phyloP scores from a whole-genome alignment of 1,284 basidiomycete species.

The Xanthoconium separans region DNA sequence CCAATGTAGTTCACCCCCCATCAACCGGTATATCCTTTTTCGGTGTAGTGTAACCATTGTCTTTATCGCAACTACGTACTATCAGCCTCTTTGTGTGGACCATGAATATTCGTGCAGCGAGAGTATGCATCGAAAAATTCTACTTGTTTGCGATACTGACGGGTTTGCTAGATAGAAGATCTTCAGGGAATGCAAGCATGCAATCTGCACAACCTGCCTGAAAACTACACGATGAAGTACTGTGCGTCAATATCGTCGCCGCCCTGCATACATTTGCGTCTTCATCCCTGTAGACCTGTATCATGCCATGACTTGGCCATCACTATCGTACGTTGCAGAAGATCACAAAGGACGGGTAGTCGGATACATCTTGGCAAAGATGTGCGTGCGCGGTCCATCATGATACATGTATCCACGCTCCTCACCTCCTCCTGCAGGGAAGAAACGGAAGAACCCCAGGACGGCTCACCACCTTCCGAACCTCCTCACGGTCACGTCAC shows the following conservation, averaged over 20 bases:
- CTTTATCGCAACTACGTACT: not conserved
- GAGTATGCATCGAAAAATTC: constrained; percentile 38
- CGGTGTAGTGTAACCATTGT: not conserved
- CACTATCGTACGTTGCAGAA: constrained; percentile 94
- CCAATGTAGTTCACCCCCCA: constrained; percentile 19
- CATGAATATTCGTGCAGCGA: constrained; percentile 60
- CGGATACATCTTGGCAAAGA: constrained; percentile 97
- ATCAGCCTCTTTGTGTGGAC: not conserved
- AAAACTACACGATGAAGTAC: constrained; percentile 94
- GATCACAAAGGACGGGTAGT: constrained; percentile 92
- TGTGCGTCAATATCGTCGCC: constrained; percentile 46
- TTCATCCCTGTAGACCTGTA: constrained; percentile 71
- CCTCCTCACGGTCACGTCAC: constrained; percentile 90
- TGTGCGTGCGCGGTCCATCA: constrained; percentile 50
- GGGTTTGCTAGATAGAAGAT: constrained; percentile 49
- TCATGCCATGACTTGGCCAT: constrained; percentile 95
- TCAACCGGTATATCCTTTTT: constrained; percentile 15
- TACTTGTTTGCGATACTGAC: constrained; percentile 17
- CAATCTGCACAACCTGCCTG: constrained; percentile 91
- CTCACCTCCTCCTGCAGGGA: constrained; percentile 43
- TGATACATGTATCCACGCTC: not conserved
- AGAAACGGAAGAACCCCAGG: constrained; percentile 28
- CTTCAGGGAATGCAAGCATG: constrained; percentile 88
- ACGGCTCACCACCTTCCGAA: constrained; percentile 35
- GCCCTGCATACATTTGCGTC: constrained; percentile 19